These are phyloP conservation scores for Houttuynia cordata DNA, from an alignment of 164 flowering plant species.

Conservation along the genomic window DNA sequence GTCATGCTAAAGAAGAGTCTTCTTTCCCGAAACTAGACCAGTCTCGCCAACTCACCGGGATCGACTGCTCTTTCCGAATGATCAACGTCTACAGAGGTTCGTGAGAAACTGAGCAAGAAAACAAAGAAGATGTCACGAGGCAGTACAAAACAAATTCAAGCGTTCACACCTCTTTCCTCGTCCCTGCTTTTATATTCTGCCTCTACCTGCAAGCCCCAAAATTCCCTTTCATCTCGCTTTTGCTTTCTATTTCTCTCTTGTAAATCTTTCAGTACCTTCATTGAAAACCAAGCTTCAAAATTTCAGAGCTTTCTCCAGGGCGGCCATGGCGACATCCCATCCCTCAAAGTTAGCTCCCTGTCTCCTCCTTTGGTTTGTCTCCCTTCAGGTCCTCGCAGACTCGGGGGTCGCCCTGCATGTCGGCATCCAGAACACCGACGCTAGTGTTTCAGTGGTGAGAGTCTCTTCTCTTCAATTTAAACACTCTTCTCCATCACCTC, in stretches of 20 bases:
- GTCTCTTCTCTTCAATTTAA: background rate
- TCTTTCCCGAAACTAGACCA: too few relatives aligned
- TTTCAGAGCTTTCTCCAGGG: slow-evolving; percentile 8
- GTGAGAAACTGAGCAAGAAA: slow-evolving; percentile 7
- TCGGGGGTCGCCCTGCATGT: slow-evolving; percentile 32
- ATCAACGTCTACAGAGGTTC: too few relatives aligned
- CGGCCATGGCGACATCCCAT: slow-evolving; percentile 12
- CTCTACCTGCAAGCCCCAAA: too few relatives aligned
- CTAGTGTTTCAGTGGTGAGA: slow-evolving; percentile 22
- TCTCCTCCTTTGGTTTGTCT: slow-evolving; percentile 7
- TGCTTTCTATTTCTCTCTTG: background rate
- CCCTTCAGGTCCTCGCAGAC: slow-evolving; percentile 7
- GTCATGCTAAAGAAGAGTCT: too few relatives aligned
- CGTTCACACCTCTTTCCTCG: background rate
- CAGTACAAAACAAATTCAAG: slow-evolving; percentile 20
- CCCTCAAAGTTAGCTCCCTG: slow-evolving; percentile 16
- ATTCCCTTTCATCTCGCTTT: background rate
- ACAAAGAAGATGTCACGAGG: slow-evolving; percentile 23
- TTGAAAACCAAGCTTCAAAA: slow-evolving; percentile 21
- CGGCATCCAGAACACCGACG: slow-evolving; percentile 28
- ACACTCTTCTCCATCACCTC: background rate
- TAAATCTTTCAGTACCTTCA: slow-evolving; percentile 14
- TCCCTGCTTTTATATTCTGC: background rate
- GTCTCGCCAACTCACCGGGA: too few relatives aligned
- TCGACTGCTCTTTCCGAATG: too few relatives aligned